These are phyloP conservation scores for Conoideocrella luteorostrata DNA, from an alignment of 2,329 filamentous ascomycete genomes.

Conservation along the genomic window DNA sequence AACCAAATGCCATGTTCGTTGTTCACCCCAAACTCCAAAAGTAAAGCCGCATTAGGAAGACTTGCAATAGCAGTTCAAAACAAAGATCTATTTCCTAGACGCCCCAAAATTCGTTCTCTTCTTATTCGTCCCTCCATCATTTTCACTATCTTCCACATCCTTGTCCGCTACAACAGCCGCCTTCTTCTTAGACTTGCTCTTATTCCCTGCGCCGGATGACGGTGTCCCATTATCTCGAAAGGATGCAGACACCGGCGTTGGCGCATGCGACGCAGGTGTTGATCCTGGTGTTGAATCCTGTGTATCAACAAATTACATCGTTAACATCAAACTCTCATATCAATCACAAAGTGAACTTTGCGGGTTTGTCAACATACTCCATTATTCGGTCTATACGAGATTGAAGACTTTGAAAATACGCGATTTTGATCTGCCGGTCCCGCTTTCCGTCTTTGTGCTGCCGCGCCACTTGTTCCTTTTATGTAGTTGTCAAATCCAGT, in stretches of 20 bases:
- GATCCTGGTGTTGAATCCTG: constrained; percentile 41
- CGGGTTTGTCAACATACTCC: constrained; percentile 19
- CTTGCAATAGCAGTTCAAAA: no score
- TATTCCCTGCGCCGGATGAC: constrained; percentile 43
- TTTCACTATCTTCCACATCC: constrained; percentile 51
- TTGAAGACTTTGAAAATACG: constrained; percentile 64
- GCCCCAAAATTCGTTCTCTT: constrained; percentile 54
- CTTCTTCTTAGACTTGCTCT: constrained; percentile 49
- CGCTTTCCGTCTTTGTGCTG: constrained; percentile 57
- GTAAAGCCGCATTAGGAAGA: constrained; percentile 1
- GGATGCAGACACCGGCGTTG: constrained; percentile 49
- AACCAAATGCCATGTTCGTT: no score
- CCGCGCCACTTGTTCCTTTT: constrained; percentile 68
- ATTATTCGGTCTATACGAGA: constrained; percentile 48
- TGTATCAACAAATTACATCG: no score
- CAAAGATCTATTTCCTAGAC: constrained; percentile 36
- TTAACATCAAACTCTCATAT: no score
- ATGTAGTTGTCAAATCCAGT: constrained; percentile 98
- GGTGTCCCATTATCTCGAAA: constrained; percentile 49
- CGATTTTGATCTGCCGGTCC: constrained; percentile 63
- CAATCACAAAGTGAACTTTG: no score
- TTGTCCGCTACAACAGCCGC: constrained; percentile 13
- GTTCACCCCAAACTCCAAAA: constrained; percentile 2
- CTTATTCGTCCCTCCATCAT: constrained; percentile 46
- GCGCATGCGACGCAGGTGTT: constrained; percentile 38